Evolutionary conservation across 352 stramenopile species (phyloP).

Genomic region (Pythium scleroteichum): DNA sequence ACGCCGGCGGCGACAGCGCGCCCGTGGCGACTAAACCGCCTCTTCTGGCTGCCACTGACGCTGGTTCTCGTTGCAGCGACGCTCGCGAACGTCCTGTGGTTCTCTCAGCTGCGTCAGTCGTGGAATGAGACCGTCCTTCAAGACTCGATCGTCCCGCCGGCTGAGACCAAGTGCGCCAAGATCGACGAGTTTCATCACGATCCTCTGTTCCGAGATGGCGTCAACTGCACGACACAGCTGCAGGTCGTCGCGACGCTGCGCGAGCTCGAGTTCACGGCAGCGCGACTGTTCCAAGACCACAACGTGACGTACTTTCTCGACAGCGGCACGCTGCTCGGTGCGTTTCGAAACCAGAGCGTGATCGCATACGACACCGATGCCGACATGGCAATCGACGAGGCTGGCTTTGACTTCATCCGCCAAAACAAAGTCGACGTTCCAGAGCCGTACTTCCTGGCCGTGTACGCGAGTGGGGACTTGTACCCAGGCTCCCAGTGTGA

Average conservation of each 20-base stretch:
- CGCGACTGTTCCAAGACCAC: constrained; percentile 22
- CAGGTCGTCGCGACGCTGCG: constrained; percentile 25
- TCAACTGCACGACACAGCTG: constrained; percentile 16
- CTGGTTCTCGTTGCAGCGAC: no score
- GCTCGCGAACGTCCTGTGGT: no score
- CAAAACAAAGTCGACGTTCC: constrained; percentile 17
- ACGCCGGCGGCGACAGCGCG: no score
- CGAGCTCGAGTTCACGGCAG: constrained; percentile 25
- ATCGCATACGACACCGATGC: constrained; percentile 34
- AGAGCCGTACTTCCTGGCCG: constrained; percentile 22
- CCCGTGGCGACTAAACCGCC: no score
- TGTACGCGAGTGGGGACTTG: constrained; percentile 24
- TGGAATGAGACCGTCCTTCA: no score
- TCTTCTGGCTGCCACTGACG: no score
- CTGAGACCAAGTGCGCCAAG: not conserved
- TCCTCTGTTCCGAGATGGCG: constrained; percentile 13
- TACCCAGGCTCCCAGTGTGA: constrained; percentile 25
- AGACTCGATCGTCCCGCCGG: not conserved
- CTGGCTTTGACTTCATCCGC: constrained; percentile 20
- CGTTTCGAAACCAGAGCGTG: constrained; percentile 29
- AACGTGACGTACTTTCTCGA: constrained; percentile 39
- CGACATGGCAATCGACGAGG: constrained; percentile 30
- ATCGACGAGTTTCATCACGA: constrained; percentile 18
- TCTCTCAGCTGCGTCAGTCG: no score
- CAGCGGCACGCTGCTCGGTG: constrained; percentile 35